A percentile compares a stretch with the other conserved stretches of the same genome.
Evolutionary conservation across 371 early-diverging fungal species (phyloP).

Genomic region (Circinella minor): DNA sequence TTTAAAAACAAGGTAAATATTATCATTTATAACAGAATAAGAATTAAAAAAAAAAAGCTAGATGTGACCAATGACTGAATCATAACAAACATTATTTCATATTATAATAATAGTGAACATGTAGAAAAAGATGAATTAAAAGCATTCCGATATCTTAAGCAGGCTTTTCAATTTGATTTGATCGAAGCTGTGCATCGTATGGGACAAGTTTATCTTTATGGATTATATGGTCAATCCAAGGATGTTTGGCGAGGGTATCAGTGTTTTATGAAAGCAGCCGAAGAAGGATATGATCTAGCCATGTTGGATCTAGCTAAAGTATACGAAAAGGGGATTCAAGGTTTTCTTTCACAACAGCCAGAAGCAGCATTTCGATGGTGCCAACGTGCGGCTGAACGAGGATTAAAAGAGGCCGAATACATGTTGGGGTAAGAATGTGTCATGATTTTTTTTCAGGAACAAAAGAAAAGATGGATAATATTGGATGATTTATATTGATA

Average conservation of each 20-base stretch:
- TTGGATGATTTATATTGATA: not conserved
- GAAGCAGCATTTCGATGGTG: constrained; percentile 47
- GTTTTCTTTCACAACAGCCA: constrained; percentile 23
- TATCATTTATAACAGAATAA: not conserved
- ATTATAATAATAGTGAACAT: not conserved
- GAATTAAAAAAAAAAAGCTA: not conserved
- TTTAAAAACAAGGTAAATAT: constrained; percentile 30
- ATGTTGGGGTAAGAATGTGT: constrained; percentile 36
- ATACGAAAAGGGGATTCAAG: constrained; percentile 38
- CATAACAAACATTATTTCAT: not conserved
- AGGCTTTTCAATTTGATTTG: constrained; percentile 32
- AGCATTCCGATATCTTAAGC: constrained; percentile 36
- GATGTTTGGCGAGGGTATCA: constrained; percentile 33
- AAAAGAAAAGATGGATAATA: not conserved
- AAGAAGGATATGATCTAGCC: constrained; percentile 32
- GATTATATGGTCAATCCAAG: constrained; percentile 15
- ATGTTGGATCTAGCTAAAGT: constrained; percentile 41
- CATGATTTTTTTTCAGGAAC: not conserved
- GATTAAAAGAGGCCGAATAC: constrained; percentile 40
- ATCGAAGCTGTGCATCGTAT: constrained; percentile 32
- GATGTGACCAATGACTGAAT: too few species aligned
- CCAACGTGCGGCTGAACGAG: constrained; percentile 37
- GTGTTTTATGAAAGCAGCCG: constrained; percentile 42
- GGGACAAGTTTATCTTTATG: constrained; percentile 31
- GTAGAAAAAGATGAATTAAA: constrained; percentile 13